A percentile compares a stretch with the other conserved stretches of the same genome.
Conservation (phyloP, 371 early-diverging fungal genomes). For the Coemansia sp. region DNA sequence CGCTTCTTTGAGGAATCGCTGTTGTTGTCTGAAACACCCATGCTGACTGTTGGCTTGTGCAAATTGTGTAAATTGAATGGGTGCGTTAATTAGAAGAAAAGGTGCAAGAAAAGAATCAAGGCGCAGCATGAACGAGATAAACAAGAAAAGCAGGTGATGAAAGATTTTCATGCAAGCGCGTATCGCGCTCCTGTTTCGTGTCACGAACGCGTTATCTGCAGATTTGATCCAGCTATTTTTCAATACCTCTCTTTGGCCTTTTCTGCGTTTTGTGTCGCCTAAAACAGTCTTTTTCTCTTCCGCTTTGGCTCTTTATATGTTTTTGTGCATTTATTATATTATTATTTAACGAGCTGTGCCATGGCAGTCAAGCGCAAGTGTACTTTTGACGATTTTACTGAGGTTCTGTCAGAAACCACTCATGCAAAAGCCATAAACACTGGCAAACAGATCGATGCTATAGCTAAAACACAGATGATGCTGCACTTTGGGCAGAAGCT, state of each 20-base stretch:
- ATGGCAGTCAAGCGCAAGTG: slow-evolving; percentile 33
- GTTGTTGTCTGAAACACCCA: neutral
- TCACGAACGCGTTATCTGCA: neutral
- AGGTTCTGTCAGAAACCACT: neutral
- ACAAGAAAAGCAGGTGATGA: neutral
- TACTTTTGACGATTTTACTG: slow-evolving; percentile 5
- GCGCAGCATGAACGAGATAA: neutral
- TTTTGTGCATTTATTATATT: neutral
- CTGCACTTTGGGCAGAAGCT: slow-evolving; percentile 44
- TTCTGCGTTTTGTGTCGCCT: too few species aligned
- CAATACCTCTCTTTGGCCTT: neutral
- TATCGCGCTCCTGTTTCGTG: neutral
- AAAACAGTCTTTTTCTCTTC: too few species aligned
- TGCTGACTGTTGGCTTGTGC: neutral
- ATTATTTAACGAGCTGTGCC: neutral
- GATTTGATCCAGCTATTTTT: neutral
- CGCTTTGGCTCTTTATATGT: neutral
- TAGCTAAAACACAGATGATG: slow-evolving; percentile 33
- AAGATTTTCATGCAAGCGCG: neutral
- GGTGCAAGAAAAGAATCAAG: neutral
- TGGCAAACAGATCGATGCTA: slow-evolving; percentile 12
- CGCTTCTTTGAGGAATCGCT: slow-evolving; percentile 8
- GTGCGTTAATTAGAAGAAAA: neutral
- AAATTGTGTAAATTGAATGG: neutral
- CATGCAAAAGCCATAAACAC: slow-evolving; percentile 23